Evolutionary conservation across 441 rosid species (phyloP).

Genomic region (Erysimum cheiri): DNA sequence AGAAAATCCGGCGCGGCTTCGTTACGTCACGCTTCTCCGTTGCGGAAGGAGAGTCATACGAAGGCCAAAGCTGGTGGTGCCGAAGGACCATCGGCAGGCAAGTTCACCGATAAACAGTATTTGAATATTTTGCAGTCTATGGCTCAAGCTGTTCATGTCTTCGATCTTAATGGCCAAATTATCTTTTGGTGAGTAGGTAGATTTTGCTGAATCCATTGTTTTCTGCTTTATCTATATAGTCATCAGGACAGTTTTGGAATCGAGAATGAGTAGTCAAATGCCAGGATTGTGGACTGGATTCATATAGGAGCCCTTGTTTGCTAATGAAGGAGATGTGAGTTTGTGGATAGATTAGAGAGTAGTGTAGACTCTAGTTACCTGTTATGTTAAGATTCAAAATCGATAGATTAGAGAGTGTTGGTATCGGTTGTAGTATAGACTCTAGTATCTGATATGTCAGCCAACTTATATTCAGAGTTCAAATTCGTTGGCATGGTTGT

Average conservation of each 20-base stretch:
- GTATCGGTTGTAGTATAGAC: neutral
- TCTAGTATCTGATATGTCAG: neutral
- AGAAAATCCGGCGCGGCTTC: slow-evolving; percentile 68
- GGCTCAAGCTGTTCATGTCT: slow-evolving; percentile 93
- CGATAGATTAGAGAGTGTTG: neutral
- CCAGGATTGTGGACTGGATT: slow-evolving; percentile 22
- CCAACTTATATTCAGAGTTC: neutral
- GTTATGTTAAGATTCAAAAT: neutral
- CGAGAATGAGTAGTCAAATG: slow-evolving; percentile 2
- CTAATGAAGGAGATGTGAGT: neutral
- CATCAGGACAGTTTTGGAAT: neutral
- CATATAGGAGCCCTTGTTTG: neutral
- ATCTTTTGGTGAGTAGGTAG: slow-evolving; percentile 78
- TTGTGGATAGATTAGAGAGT: neutral
- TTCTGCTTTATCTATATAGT: neutral
- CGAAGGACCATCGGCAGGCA: slow-evolving; percentile 63
- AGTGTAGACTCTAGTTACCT: neutral
- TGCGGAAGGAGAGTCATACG: slow-evolving; percentile 70
- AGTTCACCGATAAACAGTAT: slow-evolving; percentile 75
- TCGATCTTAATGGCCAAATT: slow-evolving; percentile 64
- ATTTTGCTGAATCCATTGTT: slow-evolving; percentile 5
- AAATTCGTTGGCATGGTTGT: slow-evolving; percentile 28
- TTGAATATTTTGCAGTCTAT: slow-evolving; percentile 90
- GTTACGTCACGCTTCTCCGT: slow-evolving; percentile 79
- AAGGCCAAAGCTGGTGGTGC: slow-evolving; percentile 34